Conservation (phyloP, 2,329 filamentous ascomycete species). For the Ascochyta rabiei region DNA sequence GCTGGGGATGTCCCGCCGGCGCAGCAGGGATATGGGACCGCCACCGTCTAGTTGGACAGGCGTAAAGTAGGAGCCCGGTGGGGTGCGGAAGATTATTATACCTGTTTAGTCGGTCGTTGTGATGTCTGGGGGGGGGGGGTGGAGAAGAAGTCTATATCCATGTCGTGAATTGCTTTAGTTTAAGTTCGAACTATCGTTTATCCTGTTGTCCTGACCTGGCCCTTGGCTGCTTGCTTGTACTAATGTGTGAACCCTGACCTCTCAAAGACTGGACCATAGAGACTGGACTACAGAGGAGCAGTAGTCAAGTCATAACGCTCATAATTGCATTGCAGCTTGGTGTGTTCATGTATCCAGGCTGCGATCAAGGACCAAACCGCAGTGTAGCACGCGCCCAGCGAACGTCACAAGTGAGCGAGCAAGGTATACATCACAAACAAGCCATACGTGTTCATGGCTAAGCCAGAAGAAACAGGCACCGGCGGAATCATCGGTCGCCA, state of each 20-base stretch:
- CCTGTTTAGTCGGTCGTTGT: neutral
- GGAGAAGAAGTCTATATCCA: neutral
- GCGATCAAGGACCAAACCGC: no score
- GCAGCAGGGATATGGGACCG: slow-evolving; percentile 11
- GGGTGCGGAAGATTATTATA: neutral
- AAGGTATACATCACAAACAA: no score
- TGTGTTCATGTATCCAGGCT: neutral
- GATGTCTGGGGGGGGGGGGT: neutral
- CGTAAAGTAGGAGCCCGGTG: neutral
- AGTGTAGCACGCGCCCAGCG: no score
- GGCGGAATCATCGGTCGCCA: no score
- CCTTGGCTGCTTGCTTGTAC: neutral
- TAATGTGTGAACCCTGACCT: neutral
- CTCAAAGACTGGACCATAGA: neutral
- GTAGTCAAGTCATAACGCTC: neutral
- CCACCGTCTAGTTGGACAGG: slow-evolving; percentile 2
- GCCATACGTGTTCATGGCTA: no score
- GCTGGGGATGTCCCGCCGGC: slow-evolving; percentile 2
- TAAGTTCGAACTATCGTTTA: neutral
- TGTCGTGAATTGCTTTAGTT: neutral
- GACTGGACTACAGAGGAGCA: neutral
- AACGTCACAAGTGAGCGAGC: no score
- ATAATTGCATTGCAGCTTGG: neutral
- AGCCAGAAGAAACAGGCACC: no score
- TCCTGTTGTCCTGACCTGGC: neutral